These are phyloP conservation scores for Boletus subcaerulescens DNA, from an alignment of 768 basidiomycete species.

Conservation along the genomic window DNA sequence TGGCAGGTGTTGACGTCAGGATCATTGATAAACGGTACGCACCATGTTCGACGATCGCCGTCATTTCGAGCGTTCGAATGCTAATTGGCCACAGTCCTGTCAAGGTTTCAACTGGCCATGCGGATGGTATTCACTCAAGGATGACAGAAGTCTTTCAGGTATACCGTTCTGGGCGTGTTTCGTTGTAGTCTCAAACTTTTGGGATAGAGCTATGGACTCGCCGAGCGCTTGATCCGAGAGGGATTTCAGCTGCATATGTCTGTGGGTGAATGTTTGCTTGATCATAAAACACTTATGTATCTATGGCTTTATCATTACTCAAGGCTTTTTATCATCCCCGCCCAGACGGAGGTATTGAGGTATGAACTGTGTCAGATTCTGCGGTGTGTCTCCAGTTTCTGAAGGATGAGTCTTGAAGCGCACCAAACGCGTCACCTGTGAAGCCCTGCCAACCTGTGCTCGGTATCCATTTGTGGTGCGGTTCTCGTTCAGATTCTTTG, in stretches of 20 bases:
- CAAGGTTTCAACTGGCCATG: conserved; percentile 46
- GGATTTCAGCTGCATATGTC: background rate
- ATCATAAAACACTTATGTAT: background rate
- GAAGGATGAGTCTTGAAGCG: background rate
- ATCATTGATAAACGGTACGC: conserved; percentile 47
- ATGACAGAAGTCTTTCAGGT: background rate
- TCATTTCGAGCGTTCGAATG: background rate
- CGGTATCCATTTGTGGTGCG: background rate
- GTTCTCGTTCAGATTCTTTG: background rate
- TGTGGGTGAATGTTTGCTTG: background rate
- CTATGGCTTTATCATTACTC: background rate
- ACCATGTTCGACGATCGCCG: background rate
- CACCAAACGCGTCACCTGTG: background rate
- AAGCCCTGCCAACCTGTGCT: background rate
- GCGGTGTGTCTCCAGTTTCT: background rate
- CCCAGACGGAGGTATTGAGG: background rate
- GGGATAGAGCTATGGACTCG: background rate
- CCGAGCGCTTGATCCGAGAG: background rate
- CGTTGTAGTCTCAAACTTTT: background rate
- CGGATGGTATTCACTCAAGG: conserved; percentile 39
- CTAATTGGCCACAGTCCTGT: conserved; percentile 30
- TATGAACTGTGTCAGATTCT: background rate
- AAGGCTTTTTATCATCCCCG: background rate
- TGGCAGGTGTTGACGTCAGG: conserved; percentile 42
- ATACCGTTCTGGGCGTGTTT: background rate